Base-by-base conservation (phyloP, 208 protist species). In the Trypanosoma scelopori region DNA sequence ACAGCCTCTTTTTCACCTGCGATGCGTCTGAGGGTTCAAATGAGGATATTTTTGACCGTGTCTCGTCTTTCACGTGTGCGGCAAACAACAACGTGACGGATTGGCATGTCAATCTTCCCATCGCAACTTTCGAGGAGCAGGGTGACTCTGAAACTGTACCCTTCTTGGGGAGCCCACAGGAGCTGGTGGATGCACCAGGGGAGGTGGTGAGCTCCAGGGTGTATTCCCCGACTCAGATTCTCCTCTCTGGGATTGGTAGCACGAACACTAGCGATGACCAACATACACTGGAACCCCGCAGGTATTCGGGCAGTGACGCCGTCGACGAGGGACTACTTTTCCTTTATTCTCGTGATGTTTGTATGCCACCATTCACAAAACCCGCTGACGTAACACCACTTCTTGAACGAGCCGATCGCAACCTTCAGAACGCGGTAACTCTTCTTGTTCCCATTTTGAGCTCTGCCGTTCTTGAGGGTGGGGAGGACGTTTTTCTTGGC, bases 291-390 rank as follows among this genome's bases (percentile, higher is more conserved):
- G 23, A 39, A 16, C 20, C 48, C 39, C 22, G 56, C 1, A 15
- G 39, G 27, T 39, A 32, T 51, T 12, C 5, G 56, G 42, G 48
- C 18, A 27, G 43, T 12, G 43, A 62, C 45, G 23, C 11, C 1
- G 16, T 45, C 32, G 46, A 43, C 30, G 46, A 64, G 30, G 20
- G 32, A 15, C 42, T 18, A 30, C 6, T 53, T 28, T 16, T 53
- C 30, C 23, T 25, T 0, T 64, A 32, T 30, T 64, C 47, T 13
- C 46, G 18, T 42, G 27, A 16, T 45, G 7, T 1, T 28, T 25
- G 37, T n/a, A 30, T 64, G n/a, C 58, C 46, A 55, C 58, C 43
- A 16, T 64, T 64, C 42, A 45, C n/a, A 55, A 64, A 35, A 23
- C 30, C 46, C 45, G 3, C 39, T 46, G 58, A 64, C 45, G 18